A percentile compares a stretch with the other conserved stretches of the same genome.
Conservation (phyloP, 805 yeast genomes). For the Blastobotrys americana region DNA sequence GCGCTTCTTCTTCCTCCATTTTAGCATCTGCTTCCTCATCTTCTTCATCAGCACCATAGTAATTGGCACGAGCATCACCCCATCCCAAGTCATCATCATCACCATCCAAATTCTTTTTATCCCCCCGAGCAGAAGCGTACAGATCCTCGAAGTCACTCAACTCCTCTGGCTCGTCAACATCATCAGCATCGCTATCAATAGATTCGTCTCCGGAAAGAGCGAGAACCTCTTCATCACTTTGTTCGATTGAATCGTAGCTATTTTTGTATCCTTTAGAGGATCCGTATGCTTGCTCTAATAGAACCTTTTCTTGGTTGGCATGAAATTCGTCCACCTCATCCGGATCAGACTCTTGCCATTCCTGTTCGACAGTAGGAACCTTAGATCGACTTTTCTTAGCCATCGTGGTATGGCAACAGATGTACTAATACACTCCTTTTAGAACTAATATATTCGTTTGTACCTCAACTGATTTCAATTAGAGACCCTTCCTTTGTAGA, state of each 20-base stretch:
- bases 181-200: conserved; percentile 34
- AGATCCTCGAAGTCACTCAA: conserved; percentile 43
- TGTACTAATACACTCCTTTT: too few species aligned
- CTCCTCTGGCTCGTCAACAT: conserved; percentile 39
- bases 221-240: conserved; percentile 54
- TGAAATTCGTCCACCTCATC: conserved; percentile 32
- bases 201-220: too few species aligned
- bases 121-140: conserved; percentile 27
- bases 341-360: conserved; percentile 22
- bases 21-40: conserved; percentile 35
- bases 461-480: too few species aligned
- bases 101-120: conserved; percentile 21
- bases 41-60: conserved; percentile 28
- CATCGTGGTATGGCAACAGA: conserved; percentile 8
- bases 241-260: conserved; percentile 30
- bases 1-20: conserved; percentile 79
- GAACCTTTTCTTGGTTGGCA: conserved; percentile 27
- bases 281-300: conserved; percentile 21
- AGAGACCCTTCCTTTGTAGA: too few species aligned
- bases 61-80: conserved; percentile 43
- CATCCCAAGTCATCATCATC: conserved; percentile 34
- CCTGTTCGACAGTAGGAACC: too few species aligned
- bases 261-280: conserved; percentile 1
- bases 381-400: conserved; percentile 10
- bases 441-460: too few species aligned